Evolutionary conservation across 2,329 filamentous ascomycete genomes (phyloP).

Genomic region (Didymella arachidicola): DNA sequence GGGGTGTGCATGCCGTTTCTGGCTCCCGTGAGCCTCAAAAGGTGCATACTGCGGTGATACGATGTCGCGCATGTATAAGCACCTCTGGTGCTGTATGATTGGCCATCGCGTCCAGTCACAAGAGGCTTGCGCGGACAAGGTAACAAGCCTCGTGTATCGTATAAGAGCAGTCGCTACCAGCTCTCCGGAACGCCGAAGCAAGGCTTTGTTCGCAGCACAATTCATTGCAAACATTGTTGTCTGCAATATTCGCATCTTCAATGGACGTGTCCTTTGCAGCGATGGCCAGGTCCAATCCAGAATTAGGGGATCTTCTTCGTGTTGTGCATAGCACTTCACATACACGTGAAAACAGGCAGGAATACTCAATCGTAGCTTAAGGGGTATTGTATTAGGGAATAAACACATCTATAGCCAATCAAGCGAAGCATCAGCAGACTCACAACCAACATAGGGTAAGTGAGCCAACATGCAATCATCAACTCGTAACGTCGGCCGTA

Average conservation of each 20-base stretch:
- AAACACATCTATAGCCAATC: conserved; percentile 12
- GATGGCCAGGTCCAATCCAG: not conserved
- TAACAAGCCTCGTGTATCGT: not conserved
- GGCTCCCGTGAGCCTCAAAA: conserved; percentile 13
- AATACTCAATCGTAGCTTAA: conserved; percentile 1
- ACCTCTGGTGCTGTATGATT: conserved; percentile 7
- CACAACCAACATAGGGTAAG: conserved; percentile 2
- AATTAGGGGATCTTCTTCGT: not conserved
- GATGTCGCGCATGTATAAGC: conserved; percentile 12
- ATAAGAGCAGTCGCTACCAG: not conserved
- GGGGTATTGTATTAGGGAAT: conserved; percentile 22
- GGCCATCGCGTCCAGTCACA: not conserved
- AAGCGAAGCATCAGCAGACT: conserved; percentile 14
- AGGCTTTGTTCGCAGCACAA: not conserved
- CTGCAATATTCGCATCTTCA: not conserved
- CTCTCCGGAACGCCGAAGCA: not conserved
- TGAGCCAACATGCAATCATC: conserved; percentile 15
- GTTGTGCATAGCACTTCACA: not conserved
- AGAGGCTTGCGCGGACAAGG: not conserved
- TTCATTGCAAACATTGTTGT: not conserved
- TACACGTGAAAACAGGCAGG: not conserved
- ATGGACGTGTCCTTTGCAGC: not conserved
- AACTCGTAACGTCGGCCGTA: conserved; percentile 17
- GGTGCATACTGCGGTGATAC: conserved; percentile 1
- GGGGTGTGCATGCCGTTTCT: conserved; percentile 5